Percentiles rank a stretch among this genome's conserved stretches.
Conservation (phyloP, 208 protist species). For the Angomonas deanei region DNA sequence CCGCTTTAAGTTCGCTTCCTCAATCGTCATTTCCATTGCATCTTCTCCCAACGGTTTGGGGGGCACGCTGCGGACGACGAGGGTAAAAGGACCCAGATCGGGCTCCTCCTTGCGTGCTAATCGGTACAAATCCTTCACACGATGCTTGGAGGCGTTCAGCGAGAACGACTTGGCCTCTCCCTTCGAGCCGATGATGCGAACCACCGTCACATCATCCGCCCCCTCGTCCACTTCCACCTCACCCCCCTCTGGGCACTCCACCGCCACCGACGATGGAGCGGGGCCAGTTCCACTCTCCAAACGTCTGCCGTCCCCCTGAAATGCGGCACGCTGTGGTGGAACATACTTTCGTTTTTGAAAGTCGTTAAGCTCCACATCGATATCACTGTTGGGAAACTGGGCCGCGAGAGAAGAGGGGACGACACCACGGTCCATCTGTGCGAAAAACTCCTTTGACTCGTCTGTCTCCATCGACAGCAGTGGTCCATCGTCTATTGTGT, state of each 20-base stretch:
- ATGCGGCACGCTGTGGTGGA: constrained; percentile 37
- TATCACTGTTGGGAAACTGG: constrained; percentile 54
- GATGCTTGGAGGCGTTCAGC: constrained; percentile 71
- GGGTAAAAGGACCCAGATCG: constrained; percentile 26
- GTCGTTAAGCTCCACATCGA: constrained; percentile 58
- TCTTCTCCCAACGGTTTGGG: constrained; percentile 40
- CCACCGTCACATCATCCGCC: constrained; percentile 39
- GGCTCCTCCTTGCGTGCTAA: constrained; percentile 43
- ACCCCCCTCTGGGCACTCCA: background rate
- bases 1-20: constrained; percentile 50
- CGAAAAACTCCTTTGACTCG: constrained; percentile 43
- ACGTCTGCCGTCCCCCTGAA: constrained; percentile 53
- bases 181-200: constrained; percentile 56
- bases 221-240: constrained; percentile 8
- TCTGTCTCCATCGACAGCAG: constrained; percentile 40
- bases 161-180: constrained; percentile 56
- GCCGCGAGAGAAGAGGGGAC: constrained; percentile 43
- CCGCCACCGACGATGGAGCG: background rate
- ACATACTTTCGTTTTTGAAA: constrained; percentile 40
- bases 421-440: constrained; percentile 44
- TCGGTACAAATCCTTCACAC: constrained; percentile 66
- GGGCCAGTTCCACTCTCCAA: constrained; percentile 18
- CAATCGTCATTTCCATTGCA: constrained; percentile 35
- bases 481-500: constrained; percentile 39
- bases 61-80: constrained; percentile 64